Evolutionary conservation across 2,329 filamentous ascomycete genomes (phyloP), one percentile per base, ranked within the genome.

Genomic region (Penicillium sp.): DNA sequence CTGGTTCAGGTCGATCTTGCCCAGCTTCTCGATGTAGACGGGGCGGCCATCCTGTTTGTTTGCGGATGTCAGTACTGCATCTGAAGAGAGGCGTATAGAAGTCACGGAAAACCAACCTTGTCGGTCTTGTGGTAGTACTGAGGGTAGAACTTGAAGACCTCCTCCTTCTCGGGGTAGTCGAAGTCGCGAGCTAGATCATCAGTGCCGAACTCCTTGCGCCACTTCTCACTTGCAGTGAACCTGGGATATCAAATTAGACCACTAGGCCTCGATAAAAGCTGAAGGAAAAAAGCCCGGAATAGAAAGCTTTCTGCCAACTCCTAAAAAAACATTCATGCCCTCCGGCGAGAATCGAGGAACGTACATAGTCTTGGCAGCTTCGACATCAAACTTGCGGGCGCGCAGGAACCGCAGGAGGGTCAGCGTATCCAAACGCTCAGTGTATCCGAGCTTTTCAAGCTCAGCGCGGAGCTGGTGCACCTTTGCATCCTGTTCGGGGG

Each of bases 21-120:
- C 94, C 57, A 97, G 84, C 75, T 94, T 89, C 80, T 99, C 94
- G 72, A 97, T 96, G 82, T 99, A 99, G 65, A 97, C 86, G 52
- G 94, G 94, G 67, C 94, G 90, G 68, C 94, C 94, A 80, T 97
- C 94, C 92, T 96, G 64, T 54, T 55, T 37, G 29, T 33, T 17
- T 17, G n/a, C 5, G 6, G 10, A 2, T 31, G 33, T 47, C 33
- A 60, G 29, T 45, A 23, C 1, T 13, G 12, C 6, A 38, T n/a
- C 33, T 21, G 6, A 2, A n/a, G n/a, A 12, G 9, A 37, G 15
- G 9, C 7, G 9, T 7, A 5, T 27, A 37, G 4, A 53, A 19
- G 15, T 52, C 23, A n/a, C 13, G 12, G 15, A 46, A 21, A 46
- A 62, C 72, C 21, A 73, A 84, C 83, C 76, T 79, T 81, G 64